Base-by-base conservation (phyloP, 106 monocot genomes). In the Triglochin maritima region DNA sequence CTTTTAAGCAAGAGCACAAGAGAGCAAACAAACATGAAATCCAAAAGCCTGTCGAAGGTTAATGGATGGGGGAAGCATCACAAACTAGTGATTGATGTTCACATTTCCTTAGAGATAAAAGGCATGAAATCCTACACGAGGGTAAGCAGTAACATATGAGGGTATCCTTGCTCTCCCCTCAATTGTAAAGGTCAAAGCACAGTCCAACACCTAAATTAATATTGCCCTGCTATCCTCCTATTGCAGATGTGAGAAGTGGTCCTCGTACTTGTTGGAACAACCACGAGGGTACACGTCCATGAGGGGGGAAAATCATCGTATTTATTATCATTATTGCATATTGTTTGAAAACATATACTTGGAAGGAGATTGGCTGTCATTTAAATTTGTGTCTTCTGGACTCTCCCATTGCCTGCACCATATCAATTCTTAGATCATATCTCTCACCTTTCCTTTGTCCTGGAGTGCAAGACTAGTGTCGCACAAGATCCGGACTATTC, bases 231-330 rank as follows among this genome's bases (percentile, higher is more conserved):
- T 55, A 12, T 55, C 10, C 55, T 4, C 14, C 14, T 5, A 55
- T 55, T 55, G 55, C 8, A 5, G 14, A n/a, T n/a, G 14, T 55
- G 55, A 12, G 55, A 55, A 55, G 55, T 55, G 55, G 55, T 55
- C 55, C 55, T 55, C 6, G 55, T 55, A 55, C 55, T 12, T 55
- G 55, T 55, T 7, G 61, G 44, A 7, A 17, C 4, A 2, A 17
- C 62, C 62, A 62, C 62, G 4, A 44, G 62, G 44, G 45, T 45
- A 62, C 62, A 44, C n/a, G 9, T 62, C 62, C 44, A 62, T 45
- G 15, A 57, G 57, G 55, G 8, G 14, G 11, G 46, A 62, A 46
- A 44, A 9, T 6, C 8, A 9, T 62, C 46, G 62, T 62, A 8
- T 62, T 45, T 17, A 62, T 62, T 43, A 13, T 45, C 62, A 62